phyloP scores from a whole-genome alignment of 1,284 basidiomycete genomes.

The Cutaneotrichosporon mucoides region DNA sequence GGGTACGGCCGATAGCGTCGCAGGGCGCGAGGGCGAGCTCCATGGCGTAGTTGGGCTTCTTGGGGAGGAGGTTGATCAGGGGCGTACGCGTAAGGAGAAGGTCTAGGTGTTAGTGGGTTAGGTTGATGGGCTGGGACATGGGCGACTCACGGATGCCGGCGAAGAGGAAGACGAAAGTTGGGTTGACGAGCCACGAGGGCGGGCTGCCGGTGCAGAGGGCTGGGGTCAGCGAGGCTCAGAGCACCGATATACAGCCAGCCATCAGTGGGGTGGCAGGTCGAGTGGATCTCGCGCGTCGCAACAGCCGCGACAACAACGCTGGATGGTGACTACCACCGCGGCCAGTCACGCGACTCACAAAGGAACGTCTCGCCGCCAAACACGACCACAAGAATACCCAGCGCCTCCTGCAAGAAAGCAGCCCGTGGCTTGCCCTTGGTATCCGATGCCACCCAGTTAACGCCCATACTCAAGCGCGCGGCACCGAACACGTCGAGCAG shows the following conservation, averaged over 20 bases:
- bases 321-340: too few species aligned
- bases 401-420: slow-evolving; percentile 36
- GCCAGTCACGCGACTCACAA: slow-evolving; percentile 24
- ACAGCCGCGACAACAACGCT: too few species aligned
- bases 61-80: slow-evolving; percentile 33
- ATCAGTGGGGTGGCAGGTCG: too few species aligned
- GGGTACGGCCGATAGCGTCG: slow-evolving; percentile 46
- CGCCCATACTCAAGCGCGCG: slow-evolving; percentile 36
- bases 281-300: too few species aligned
- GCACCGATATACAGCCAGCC: too few species aligned
- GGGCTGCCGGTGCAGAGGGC: slow-evolving; percentile 39
- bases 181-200: slow-evolving; percentile 44
- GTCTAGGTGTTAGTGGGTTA: slow-evolving; percentile 25
- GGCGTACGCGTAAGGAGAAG: slow-evolving; percentile 41
- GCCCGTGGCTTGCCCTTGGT: slow-evolving; percentile 23
- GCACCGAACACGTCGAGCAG: slow-evolving; percentile 43
- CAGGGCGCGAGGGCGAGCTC: slow-evolving; percentile 39
- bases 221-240: slow-evolving; percentile 5
- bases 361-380: slow-evolving; percentile 50
- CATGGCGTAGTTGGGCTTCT: slow-evolving; percentile 25
- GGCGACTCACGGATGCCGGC: slow-evolving; percentile 30
- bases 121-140: too few species aligned
- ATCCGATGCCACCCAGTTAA: slow-evolving; percentile 39
- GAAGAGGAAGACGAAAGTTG: slow-evolving; percentile 38
- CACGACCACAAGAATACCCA: slow-evolving; percentile 43